Percentiles rank a stretch among this genome's conserved stretches.
Conservation (phyloP, 2,329 filamentous ascomycete genomes). For the Neonectria neomacrospora region DNA sequence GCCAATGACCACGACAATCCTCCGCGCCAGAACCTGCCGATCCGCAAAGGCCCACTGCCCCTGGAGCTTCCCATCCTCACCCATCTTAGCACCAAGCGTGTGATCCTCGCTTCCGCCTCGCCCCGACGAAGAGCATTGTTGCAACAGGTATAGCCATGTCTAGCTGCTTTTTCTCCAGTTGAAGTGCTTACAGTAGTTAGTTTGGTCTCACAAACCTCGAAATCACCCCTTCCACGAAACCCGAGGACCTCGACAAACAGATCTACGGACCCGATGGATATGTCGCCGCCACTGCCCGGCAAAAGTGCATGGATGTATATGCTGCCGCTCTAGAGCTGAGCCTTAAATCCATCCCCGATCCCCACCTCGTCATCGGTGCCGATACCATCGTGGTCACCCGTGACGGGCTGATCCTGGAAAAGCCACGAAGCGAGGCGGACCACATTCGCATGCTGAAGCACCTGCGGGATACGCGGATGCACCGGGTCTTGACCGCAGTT, state of each 20-base stretch:
- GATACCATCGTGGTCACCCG: slow-evolving; percentile 89
- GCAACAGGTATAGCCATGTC: slow-evolving; percentile 63
- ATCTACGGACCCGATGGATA: slow-evolving; percentile 86
- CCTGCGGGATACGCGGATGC: slow-evolving; percentile 79
- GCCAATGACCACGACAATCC: slow-evolving; percentile 51
- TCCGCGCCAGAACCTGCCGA: slow-evolving; percentile 46
- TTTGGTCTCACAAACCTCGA: slow-evolving; percentile 86
- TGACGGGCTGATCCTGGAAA: slow-evolving; percentile 85
- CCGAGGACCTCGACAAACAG: slow-evolving; percentile 85
- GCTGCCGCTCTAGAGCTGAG: slow-evolving; percentile 56
- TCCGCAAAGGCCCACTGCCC: slow-evolving; percentile 67
- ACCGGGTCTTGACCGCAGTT: slow-evolving; percentile 88
- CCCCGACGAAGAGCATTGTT: slow-evolving; percentile 87
- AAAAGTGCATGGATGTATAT: slow-evolving; percentile 84
- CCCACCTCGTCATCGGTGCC: slow-evolving; percentile 86
- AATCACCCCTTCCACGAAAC: slow-evolving; percentile 82
- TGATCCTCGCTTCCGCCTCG: slow-evolving; percentile 91
- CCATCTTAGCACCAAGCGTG: slow-evolving; percentile 79
- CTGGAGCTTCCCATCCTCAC: slow-evolving; percentile 84
- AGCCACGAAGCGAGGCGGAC: slow-evolving; percentile 83
- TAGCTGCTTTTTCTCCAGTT: too few relatives aligned
- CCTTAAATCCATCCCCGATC: slow-evolving; percentile 67
- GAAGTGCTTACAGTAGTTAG: slow-evolving; percentile 53
- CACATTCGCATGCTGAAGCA: slow-evolving; percentile 86
- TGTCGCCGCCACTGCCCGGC: slow-evolving; percentile 84